Percentiles rank a stretch among this genome's conserved stretches.
Evolutionary conservation across 306 rosid genomes (phyloP).

Genomic region (Albizia julibrissin): DNA sequence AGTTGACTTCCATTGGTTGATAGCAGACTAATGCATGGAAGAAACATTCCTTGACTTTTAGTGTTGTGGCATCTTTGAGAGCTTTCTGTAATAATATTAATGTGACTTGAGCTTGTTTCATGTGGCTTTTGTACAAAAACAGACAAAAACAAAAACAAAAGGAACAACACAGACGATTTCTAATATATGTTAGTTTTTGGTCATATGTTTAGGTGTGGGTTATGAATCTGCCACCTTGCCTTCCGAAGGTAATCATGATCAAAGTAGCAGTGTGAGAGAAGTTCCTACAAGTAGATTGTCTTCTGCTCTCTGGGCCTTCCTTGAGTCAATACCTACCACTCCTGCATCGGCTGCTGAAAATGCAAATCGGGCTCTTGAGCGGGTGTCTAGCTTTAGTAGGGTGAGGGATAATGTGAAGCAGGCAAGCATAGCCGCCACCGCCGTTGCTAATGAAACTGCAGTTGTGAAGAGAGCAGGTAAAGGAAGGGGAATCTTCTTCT

Average conservation of each 20-base stretch:
- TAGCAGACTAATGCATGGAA: conserved; percentile 41
- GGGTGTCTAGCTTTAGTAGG: conserved; percentile 83
- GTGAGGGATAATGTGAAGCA: conserved; percentile 41
- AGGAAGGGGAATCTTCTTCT: not conserved
- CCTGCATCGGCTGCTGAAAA: conserved; percentile 95
- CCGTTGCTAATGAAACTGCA: conserved; percentile 45
- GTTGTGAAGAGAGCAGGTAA: not conserved
- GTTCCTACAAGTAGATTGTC: conserved; percentile 55
- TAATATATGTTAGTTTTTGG: conserved; percentile 55
- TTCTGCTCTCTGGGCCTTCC: conserved; percentile 87
- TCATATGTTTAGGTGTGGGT: conserved; percentile 70
- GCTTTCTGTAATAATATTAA: conserved; percentile 26
- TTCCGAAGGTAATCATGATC: conserved; percentile 51
- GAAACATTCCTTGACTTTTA: conserved; percentile 39
- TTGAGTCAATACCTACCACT: conserved; percentile 92
- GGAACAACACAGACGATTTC: conserved; percentile 34
- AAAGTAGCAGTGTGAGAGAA: conserved; percentile 40
- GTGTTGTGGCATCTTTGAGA: conserved; percentile 28
- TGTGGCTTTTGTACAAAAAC: conserved; percentile 57
- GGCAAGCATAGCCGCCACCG: conserved; percentile 26
- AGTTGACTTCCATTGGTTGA: conserved; percentile 49
- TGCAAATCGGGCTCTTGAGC: conserved; percentile 63
- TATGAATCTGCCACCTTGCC: conserved; percentile 53
- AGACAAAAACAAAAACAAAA: not conserved
- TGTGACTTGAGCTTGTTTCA: conserved; percentile 34